phyloP scores from a whole-genome alignment of 495 filamentous ascomycete genomes.

The Hypoxylon intermedium region DNA sequence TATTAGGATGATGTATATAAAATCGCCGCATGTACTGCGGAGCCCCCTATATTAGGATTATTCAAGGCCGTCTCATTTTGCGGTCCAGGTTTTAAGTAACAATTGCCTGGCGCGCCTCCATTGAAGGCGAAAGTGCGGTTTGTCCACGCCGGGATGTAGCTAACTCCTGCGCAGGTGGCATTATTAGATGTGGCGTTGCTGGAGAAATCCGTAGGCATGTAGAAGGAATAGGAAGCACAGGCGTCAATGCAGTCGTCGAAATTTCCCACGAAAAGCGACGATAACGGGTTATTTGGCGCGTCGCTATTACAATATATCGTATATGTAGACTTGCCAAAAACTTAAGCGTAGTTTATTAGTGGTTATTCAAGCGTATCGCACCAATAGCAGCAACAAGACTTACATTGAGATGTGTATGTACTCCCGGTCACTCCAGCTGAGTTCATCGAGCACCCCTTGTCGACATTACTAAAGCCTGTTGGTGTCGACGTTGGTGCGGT shows the following conservation, averaged over 20 bases:
- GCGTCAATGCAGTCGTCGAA: slow-evolving; percentile 57
- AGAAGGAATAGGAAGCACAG: slow-evolving; percentile 51
- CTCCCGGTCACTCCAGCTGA: slow-evolving; percentile 40
- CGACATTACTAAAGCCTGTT: slow-evolving; percentile 33
- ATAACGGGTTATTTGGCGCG: slow-evolving; percentile 39
- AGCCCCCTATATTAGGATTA: slow-evolving; percentile 33
- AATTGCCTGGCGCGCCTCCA: slow-evolving; percentile 51
- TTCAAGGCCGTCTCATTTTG: slow-evolving; percentile 43
- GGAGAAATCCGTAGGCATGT: slow-evolving; percentile 40
- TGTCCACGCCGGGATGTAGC: slow-evolving; percentile 54
- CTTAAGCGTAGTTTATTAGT: slow-evolving; percentile 31
- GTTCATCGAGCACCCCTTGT: slow-evolving; percentile 48
- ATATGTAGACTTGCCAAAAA: slow-evolving; percentile 43
- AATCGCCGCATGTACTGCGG: slow-evolving; percentile 39
- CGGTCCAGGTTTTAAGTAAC: slow-evolving; percentile 54
- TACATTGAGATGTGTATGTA: slow-evolving; percentile 38
- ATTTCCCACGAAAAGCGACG: slow-evolving; percentile 48
- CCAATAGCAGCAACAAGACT: slow-evolving; percentile 2
- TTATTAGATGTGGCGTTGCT: slow-evolving; percentile 32
- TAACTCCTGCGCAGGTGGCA: slow-evolving; percentile 50
- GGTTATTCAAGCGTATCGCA: not conserved
- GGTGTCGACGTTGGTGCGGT: slow-evolving; percentile 27
- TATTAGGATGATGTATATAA: slow-evolving; percentile 1
- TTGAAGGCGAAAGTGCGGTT: slow-evolving; percentile 39
- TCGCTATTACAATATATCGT: slow-evolving; percentile 52